Evolutionary conservation across 2,329 filamentous ascomycete species (phyloP), one percentile per base, ranked within the genome.

Genomic region (Tothia fuscella): DNA sequence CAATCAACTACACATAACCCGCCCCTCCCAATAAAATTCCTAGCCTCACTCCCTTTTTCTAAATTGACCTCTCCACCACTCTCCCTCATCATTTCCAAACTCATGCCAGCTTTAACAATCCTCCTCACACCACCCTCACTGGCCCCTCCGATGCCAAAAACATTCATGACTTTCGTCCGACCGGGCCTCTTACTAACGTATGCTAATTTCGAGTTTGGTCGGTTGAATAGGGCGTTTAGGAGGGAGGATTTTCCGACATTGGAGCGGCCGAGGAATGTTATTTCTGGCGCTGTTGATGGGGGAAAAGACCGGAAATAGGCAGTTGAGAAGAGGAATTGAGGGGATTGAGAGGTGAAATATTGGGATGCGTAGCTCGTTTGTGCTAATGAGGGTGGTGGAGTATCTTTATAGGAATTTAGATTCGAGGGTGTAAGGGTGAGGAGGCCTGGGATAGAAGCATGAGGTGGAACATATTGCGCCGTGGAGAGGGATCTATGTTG

Each of bases 231-330:
- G 3, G 74, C 72, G 53, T 85, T 85, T 20, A 84, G 63, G 4
- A 84, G 54, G 2, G 69, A 74, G 41, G 71, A 76, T 59, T 85
- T 84, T 41, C 80, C 80, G 5, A 81, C 79, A 52, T 85, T 85
- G 29, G 72, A 78, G 35, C 80, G 70, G 14, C 80, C 80, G 3
- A 84, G 65, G 53, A 85, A 81, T 30, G 72, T 74, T 12, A 80
- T 68, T 62, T 81, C 75, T 1, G 76, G 74, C 22, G 71, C 60
- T 2, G 65, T 53, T 1, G 65, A 68, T 6, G 66, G 65, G 6
- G 74, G 71, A 45, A 80, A 72, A 3, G 64, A 62, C 49, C 72
- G 73, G 59, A 83, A 83, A 44, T 72, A 67, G 13, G 67, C 64
- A 5, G 71, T 67, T 3, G 71, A 74, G 66, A 72, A 80, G 43